phyloP scores from a whole-genome alignment of 345 rosid species.

The Draba incana region DNA sequence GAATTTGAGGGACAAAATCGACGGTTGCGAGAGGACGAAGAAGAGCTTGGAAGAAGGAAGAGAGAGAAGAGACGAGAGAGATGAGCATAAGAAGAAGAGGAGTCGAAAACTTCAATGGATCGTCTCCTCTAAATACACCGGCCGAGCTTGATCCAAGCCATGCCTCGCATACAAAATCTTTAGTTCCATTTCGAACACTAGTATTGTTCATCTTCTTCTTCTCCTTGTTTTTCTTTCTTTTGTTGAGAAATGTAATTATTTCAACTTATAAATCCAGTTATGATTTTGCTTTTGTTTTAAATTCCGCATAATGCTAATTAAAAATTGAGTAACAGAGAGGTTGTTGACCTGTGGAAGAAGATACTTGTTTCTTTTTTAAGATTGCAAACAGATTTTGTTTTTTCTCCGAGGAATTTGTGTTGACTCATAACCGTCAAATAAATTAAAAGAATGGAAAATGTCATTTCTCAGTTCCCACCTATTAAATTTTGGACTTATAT shows the following conservation, averaged over 20 bases:
- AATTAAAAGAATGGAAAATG: neutral
- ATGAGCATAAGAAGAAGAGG: constrained; percentile 38
- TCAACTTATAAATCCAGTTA: neutral
- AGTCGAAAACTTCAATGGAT: constrained; percentile 22
- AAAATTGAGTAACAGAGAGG: constrained; percentile 10
- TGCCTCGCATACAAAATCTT: constrained; percentile 20
- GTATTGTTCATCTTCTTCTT: constrained; percentile 5
- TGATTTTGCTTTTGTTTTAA: neutral
- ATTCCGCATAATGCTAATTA: neutral
- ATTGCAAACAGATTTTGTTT: constrained; percentile 12
- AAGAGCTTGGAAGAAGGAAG: constrained; percentile 37
- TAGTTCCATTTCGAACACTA: constrained; percentile 9
- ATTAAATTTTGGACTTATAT: neutral
- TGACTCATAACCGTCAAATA: constrained; percentile 5
- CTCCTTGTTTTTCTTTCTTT: neutral
- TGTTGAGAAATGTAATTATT: neutral
- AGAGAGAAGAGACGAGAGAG: constrained; percentile 34
- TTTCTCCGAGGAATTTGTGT: neutral
- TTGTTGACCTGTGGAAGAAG: constrained; percentile 19
- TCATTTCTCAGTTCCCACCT: neutral
- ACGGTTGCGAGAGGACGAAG: constrained; percentile 42
- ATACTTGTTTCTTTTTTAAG: constrained; percentile 29
- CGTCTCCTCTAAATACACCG: constrained; percentile 12
- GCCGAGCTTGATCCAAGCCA: constrained; percentile 27
- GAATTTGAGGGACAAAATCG: constrained; percentile 40